Conservation (phyloP, 768 basidiomycete genomes). For the Hericium erinaceus region DNA sequence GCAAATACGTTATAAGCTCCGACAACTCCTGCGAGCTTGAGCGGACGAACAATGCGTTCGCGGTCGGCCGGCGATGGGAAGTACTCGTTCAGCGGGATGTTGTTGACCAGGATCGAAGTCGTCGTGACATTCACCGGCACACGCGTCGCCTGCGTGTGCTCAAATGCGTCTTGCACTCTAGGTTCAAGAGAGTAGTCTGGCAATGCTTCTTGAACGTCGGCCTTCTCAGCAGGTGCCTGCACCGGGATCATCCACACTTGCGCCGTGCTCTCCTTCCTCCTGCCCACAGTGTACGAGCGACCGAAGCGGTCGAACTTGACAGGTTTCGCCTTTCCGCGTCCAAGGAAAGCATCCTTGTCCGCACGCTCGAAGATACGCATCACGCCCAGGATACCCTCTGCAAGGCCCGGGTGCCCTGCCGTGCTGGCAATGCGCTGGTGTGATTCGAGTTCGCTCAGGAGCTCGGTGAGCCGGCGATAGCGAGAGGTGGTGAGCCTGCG, state of each 20-base stretch:
- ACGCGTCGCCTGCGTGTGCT: conserved; percentile 4
- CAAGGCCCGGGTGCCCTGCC: conserved; percentile 51
- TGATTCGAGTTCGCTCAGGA: conserved; percentile 60
- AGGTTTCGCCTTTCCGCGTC: conserved; percentile 40
- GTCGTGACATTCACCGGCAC: conserved; percentile 32
- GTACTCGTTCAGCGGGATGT: conserved; percentile 66
- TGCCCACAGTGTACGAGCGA: conserved; percentile 79
- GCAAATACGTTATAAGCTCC: conserved; percentile 72
- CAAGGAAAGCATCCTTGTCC: conserved; percentile 47
- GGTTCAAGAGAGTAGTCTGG: conserved; percentile 3
- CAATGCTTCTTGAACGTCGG: neutral
- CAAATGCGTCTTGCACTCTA: conserved; percentile 3
- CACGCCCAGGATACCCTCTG: conserved; percentile 38
- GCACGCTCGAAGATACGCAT: conserved; percentile 53
- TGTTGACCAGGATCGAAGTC: conserved; percentile 77
- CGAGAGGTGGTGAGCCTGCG: conserved; percentile 57
- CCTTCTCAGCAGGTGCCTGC: conserved; percentile 3
- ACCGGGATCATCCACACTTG: conserved; percentile 89
- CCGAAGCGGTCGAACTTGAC: conserved; percentile 64
- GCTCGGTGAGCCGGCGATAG: conserved; percentile 52
- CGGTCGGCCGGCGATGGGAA: conserved; percentile 71
- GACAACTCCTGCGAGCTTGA: conserved; percentile 74
- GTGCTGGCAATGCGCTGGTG: conserved; percentile 49
- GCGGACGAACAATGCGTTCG: conserved; percentile 72
- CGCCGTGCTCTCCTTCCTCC: conserved; percentile 83